Percentiles rank a stretch among this genome's conserved stretches.
These are phyloP conservation scores for Apiospora pterosperma DNA, from an alignment of 2,329 filamentous ascomycete species.

Conservation along the genomic window DNA sequence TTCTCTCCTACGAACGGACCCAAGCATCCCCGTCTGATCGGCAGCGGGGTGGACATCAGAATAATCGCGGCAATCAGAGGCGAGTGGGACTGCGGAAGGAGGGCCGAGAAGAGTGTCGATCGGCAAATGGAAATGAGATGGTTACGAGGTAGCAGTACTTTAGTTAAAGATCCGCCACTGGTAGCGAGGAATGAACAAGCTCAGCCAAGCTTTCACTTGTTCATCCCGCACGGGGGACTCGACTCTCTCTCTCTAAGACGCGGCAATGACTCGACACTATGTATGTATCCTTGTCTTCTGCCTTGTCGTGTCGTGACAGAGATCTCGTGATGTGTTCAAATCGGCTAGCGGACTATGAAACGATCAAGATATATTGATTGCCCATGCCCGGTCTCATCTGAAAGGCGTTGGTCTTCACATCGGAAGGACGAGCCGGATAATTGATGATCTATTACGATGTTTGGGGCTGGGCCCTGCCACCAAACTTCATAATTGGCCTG, in stretches of 20 bases:
- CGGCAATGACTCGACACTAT: no score
- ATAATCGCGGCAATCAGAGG: constrained; percentile 1
- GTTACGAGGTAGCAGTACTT: not conserved
- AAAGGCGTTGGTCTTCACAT: not conserved
- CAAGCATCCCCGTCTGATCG: not conserved
- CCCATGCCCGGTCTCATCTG: no score
- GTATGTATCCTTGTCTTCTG: no score
- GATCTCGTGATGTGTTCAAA: no score
- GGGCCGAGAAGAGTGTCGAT: not conserved
- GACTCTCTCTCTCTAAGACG: no score
- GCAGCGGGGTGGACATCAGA: not conserved
- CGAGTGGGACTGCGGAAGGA: not conserved
- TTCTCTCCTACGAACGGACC: not conserved
- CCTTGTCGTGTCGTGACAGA: no score
- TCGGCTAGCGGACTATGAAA: no score
- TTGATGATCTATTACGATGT: not conserved
- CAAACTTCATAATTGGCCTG: no score
- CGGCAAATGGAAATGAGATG: not conserved
- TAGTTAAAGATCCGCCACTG: not conserved
- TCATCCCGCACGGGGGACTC: not conserved
- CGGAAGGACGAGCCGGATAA: not conserved
- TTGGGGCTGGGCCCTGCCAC: not conserved
- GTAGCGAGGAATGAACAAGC: not conserved
- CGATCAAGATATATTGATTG: no score
- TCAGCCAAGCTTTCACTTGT: constrained; percentile 2